Evolutionary conservation across 345 rosid genomes (phyloP), one percentile per base, ranked within the genome.

Genomic region (Camelina sativa): DNA sequence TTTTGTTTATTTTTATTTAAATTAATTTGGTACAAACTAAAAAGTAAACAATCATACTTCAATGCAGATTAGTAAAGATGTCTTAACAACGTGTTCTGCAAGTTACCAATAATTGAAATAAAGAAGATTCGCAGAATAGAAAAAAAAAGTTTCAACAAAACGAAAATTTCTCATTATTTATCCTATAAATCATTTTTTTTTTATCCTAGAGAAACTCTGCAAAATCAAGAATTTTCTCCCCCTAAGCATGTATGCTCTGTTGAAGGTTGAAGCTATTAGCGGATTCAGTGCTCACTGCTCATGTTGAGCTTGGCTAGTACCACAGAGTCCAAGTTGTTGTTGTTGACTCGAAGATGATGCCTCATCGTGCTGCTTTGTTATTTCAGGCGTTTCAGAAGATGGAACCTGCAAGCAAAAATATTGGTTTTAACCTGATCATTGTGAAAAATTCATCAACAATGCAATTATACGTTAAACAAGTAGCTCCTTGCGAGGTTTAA

Each of bases 201-300:
- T 23, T 23, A 23, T 23, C 25, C 25, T 41, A 15, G 12, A 41
- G 32, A 62, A 62, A 12, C 8, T 13, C 17, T 23, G 19, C 0
- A 62, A 62, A 62, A 43, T 7, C 53, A 44, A 62, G 67, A 43
- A 43, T 62, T 17, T 17, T 17, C 17, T 17, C 17, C 6, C 22
- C 66, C 17, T 62, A 62, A 41, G 11, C 6, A 40, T 40, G 11
- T 13, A 28, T 28, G 35, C 11, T 7, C 32, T 57, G 17, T 17
- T 17, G 17, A 17, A 17, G 17, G 38, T 57, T n/a, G 1, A 32
- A 57, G 62, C 23, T 57, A 32, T 8, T n/a, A 32, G 41, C 22
- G 16, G 12, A 30, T 32, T n/a, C 62, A 30, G 2, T 2, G 25
- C 3, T 23, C 25, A 23, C 25, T 30, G 11, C n/a, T 30, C 19